These are phyloP conservation scores for Neurospora terricola DNA, from an alignment of 495 filamentous ascomycete genomes.

Conservation along the genomic window DNA sequence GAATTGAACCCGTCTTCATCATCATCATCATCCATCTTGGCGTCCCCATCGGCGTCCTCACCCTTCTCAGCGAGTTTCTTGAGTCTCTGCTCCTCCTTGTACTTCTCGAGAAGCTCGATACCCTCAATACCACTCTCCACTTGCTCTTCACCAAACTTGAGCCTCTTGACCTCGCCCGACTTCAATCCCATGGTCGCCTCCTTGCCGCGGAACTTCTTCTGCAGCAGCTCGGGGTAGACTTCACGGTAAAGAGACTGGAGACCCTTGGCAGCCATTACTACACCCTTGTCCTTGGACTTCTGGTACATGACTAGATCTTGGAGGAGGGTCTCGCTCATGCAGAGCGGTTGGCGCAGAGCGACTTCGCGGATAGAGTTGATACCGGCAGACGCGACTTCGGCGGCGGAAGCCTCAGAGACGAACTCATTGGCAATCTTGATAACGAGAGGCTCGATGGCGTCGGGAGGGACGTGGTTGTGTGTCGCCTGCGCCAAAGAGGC, in stretches of 20 bases:
- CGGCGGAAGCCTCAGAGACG: conserved; percentile 85
- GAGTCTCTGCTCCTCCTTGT: conserved; percentile 81
- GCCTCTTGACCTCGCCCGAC: conserved; percentile 56
- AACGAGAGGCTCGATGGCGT: conserved; percentile 82
- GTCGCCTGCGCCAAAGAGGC: conserved; percentile 86
- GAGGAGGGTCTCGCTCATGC: conserved; percentile 90
- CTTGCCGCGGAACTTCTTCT: conserved; percentile 85
- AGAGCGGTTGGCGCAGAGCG: conserved; percentile 81
- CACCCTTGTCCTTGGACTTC: conserved; percentile 95
- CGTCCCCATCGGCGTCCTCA: conserved; percentile 24
- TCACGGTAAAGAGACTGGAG: conserved; percentile 85
- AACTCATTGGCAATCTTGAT: conserved; percentile 98
- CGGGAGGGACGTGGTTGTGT: conserved; percentile 85
- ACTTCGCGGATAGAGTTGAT: conserved; percentile 93
- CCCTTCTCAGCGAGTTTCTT: conserved; percentile 56
- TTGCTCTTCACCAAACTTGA: conserved; percentile 65
- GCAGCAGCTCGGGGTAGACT: conserved; percentile 78
- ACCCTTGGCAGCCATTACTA: conserved; percentile 93
- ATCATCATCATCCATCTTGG: conserved; percentile 28
- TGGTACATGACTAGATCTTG: conserved; percentile 95
- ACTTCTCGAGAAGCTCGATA: conserved; percentile 80
- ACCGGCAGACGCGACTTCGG: conserved; percentile 85
- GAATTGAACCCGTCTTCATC: conserved; percentile 62
- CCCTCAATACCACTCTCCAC: conserved; percentile 80
- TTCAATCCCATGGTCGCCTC: conserved; percentile 77